Percentiles rank a stretch among this genome's conserved stretches.
These are phyloP conservation scores for Crepidotus variabilis DNA, from an alignment of 768 basidiomycete genomes.

Conservation along the genomic window DNA sequence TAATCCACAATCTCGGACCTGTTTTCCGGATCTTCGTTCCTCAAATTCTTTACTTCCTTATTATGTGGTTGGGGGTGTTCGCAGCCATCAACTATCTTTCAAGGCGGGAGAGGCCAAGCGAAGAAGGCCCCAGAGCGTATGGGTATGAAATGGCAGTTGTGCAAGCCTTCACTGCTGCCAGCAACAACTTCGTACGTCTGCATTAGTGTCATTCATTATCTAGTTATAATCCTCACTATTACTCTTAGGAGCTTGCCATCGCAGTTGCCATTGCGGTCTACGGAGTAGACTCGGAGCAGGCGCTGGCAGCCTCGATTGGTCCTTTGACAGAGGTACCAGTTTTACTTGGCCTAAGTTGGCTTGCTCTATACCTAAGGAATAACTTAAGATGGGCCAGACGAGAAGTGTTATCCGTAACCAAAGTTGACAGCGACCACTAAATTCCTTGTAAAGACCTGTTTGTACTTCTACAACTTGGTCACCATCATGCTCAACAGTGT, in stretches of 20 bases:
- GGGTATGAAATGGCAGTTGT: slow-evolving; percentile 74
- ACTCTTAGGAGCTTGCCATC: slow-evolving; percentile 68
- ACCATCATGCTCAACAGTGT: too few species aligned
- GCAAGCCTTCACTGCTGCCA: slow-evolving; percentile 77
- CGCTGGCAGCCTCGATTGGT: slow-evolving; percentile 77
- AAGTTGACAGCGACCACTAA: too few species aligned
- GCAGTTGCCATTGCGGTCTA: slow-evolving; percentile 77
- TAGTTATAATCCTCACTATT: not conserved
- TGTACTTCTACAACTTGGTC: too few species aligned
- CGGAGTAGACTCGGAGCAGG: slow-evolving; percentile 75
- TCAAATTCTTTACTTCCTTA: slow-evolving; percentile 69
- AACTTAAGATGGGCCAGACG: slow-evolving; percentile 39
- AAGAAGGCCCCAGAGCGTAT: slow-evolving; percentile 15
- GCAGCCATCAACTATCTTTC: slow-evolving; percentile 47
- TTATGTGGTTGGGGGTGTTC: slow-evolving; percentile 74
- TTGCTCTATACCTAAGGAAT: slow-evolving; percentile 44
- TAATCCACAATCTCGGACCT: slow-evolving; percentile 67
- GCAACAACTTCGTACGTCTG: slow-evolving; percentile 67
- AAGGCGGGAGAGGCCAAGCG: slow-evolving; percentile 22
- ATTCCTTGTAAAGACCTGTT: too few species aligned
- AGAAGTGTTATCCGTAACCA: too few species aligned
- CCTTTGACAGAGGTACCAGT: slow-evolving; percentile 81
- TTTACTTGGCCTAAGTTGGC: slow-evolving; percentile 63
- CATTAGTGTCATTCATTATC: not conserved
- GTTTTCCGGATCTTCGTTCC: slow-evolving; percentile 84